Percentiles rank a stretch among this genome's conserved stretches.
phyloP scores from a whole-genome alignment of 768 basidiomycete genomes.

The Termitomyces sp. region DNA sequence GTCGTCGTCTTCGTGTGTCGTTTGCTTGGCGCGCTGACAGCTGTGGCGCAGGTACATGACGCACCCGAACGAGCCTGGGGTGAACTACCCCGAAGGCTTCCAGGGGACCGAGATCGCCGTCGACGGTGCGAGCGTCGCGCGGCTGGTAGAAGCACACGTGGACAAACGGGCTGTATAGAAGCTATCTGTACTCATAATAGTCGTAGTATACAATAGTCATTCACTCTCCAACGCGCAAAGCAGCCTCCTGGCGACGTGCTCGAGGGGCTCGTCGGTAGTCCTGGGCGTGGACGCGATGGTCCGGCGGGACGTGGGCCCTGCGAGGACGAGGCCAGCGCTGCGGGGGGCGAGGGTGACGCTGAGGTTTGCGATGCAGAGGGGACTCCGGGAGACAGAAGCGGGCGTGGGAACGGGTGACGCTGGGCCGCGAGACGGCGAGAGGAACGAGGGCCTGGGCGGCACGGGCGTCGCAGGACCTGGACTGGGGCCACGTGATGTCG shows the following conservation, averaged over 20 bases:
- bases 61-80: constrained; percentile 37
- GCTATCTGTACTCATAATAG: no score
- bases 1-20: constrained; percentile 13
- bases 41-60: constrained; percentile 26
- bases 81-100: constrained; percentile 81
- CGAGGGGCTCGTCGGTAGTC: neutral
- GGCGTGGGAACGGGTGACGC: neutral
- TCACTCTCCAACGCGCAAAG: no score
- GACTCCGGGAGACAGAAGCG: neutral
- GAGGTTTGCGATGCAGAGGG: constrained; percentile 17
- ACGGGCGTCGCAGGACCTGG: no score
- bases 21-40: neutral
- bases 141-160: constrained; percentile 67
- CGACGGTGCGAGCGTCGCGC: constrained; percentile 56
- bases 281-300: constrained; percentile 36
- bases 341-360: constrained; percentile 38
- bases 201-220: no score
- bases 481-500: no score
- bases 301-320: constrained; percentile 26
- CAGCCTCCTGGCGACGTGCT: neutral
- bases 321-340: constrained; percentile 33
- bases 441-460: neutral
- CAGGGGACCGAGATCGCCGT: constrained; percentile 77
- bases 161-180: constrained; percentile 8
- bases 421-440: neutral